Conservation (phyloP, 306 rosid species). For the Malus orientalis region DNA sequence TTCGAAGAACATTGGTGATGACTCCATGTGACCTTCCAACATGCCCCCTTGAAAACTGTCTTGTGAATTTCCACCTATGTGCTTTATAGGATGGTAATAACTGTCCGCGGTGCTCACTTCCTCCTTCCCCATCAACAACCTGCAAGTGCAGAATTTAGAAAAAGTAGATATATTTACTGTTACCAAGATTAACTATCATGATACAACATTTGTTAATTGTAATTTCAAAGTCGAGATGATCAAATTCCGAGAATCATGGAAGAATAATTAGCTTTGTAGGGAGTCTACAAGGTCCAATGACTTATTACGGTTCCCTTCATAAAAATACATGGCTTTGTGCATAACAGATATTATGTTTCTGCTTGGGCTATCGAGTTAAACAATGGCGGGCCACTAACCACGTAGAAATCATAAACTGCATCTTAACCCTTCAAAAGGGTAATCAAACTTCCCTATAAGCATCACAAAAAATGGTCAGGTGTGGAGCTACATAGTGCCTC, state of each 20-base stretch:
- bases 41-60: constrained; percentile 41
- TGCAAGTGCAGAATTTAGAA: constrained; percentile 15
- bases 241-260: background rate
- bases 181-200: background rate
- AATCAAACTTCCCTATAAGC: background rate
- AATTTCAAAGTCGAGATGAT: background rate
- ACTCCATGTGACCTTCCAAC: constrained; percentile 48
- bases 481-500: too few species aligned
- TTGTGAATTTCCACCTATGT: constrained; percentile 47
- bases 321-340: background rate
- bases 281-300: background rate
- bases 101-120: constrained; percentile 60
- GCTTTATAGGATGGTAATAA: constrained; percentile 84
- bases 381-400: background rate
- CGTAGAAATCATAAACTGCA: background rate
- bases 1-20: constrained; percentile 39
- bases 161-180: background rate
- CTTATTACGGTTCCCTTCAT: background rate
- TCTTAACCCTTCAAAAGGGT: background rate
- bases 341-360: background rate
- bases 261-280: background rate
- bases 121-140: constrained; percentile 84
- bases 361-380: background rate
- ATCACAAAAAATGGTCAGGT: background rate
- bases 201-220: background rate